Conservation (phyloP, 345 rosid genomes). For the Streptanthus diversifolius region DNA sequence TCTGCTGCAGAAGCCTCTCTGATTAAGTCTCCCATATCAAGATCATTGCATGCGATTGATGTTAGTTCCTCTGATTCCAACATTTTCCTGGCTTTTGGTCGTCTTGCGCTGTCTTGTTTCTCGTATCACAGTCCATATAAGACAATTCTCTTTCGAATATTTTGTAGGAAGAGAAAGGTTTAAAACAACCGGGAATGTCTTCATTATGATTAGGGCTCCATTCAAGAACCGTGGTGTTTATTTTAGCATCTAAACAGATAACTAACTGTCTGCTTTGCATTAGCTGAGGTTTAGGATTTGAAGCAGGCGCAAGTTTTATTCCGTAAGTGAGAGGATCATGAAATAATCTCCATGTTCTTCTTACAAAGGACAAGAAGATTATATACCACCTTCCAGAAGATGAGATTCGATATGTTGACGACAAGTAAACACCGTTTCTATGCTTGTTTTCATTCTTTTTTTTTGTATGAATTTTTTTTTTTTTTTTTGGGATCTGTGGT, state of each 20-base stretch:
- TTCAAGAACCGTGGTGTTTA: background rate
- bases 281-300: slow-evolving; percentile 3
- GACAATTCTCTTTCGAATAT: background rate
- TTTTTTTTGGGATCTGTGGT: background rate
- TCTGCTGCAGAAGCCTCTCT: slow-evolving; percentile 52
- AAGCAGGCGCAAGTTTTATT: background rate
- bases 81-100: background rate
- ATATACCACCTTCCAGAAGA: background rate
- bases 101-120: background rate
- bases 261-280: background rate
- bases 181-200: slow-evolving; percentile 21
- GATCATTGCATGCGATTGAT: slow-evolving; percentile 50
- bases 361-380: background rate
- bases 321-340: background rate
- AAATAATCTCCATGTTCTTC: background rate
- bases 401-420: slow-evolving; percentile 8
- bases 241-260: background rate
- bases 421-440: slow-evolving; percentile 28
- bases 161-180: slow-evolving; percentile 32
- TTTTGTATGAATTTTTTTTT: slow-evolving; percentile 6
- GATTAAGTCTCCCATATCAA: slow-evolving; percentile 42
- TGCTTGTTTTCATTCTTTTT: background rate
- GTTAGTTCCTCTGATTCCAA: slow-evolving; percentile 39
- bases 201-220: slow-evolving; percentile 15
- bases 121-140: background rate